Evolutionary conservation across 164 flowering plant genomes (phyloP).

Genomic region (Euptelea pleiosperma): DNA sequence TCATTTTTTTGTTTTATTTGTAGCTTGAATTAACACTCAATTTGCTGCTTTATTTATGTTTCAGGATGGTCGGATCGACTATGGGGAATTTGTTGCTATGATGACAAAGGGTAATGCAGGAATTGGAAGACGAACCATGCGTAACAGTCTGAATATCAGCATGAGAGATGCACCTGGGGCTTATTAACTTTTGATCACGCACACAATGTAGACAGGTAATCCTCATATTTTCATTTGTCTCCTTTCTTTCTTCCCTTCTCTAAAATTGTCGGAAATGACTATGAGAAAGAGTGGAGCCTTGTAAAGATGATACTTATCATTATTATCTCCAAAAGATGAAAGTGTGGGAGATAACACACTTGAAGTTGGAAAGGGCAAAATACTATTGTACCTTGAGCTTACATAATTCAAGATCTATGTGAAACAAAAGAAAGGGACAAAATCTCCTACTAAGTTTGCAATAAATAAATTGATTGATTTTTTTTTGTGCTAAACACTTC

Average conservation of each 20-base stretch:
- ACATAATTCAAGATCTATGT: too few relatives aligned
- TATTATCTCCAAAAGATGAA: too few relatives aligned
- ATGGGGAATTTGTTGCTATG: conserved; percentile 95
- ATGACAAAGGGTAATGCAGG: conserved; percentile 93
- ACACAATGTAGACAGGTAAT: conserved; percentile 35
- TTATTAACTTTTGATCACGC: conserved; percentile 22
- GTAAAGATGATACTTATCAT: background rate
- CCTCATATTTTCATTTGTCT: background rate
- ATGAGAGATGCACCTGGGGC: conserved; percentile 72
- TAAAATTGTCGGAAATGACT: background rate
- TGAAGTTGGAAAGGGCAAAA: too few relatives aligned
- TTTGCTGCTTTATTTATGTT: background rate
- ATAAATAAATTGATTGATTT: too few relatives aligned
- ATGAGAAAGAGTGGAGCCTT: background rate
- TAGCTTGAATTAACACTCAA: background rate
- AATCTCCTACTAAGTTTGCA: too few relatives aligned
- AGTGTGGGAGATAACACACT: too few relatives aligned
- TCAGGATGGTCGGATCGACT: conserved; percentile 94
- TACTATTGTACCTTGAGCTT: too few relatives aligned
- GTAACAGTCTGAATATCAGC: conserved; percentile 81
- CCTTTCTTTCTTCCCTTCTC: background rate
- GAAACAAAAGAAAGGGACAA: too few relatives aligned
- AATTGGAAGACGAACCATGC: conserved; percentile 83
- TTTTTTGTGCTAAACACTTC: too few relatives aligned
- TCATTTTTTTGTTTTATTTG: background rate